These are phyloP conservation scores for Podospora tetraspora DNA, from an alignment of 495 filamentous ascomycete genomes.

Conservation along the genomic window DNA sequence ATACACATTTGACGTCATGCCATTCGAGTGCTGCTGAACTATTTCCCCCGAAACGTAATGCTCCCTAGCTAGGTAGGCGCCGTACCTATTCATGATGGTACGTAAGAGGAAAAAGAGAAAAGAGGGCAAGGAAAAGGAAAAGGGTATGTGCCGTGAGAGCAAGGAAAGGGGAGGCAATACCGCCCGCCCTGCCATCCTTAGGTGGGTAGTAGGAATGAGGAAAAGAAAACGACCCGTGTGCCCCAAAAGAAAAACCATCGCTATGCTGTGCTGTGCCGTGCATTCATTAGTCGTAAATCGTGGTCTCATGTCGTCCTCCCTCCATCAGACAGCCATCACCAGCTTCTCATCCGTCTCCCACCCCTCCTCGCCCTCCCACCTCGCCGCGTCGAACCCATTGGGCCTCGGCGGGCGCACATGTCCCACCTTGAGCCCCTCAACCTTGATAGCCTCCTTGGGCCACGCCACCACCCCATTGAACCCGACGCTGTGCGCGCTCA, in stretches of 20 bases:
- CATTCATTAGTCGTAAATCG: background rate
- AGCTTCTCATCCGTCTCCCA: slow-evolving; percentile 40
- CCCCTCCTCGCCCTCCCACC: slow-evolving; percentile 47
- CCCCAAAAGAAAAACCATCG: background rate
- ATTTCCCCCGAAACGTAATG: background rate
- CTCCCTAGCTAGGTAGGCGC: background rate
- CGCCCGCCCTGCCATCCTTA: background rate
- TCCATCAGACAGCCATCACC: background rate
- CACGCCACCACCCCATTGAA: slow-evolving; percentile 46
- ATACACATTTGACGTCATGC: background rate
- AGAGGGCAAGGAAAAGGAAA: background rate
- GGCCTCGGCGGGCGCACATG: slow-evolving; percentile 51
- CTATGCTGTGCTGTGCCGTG: background rate
- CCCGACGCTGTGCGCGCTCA: slow-evolving; percentile 42
- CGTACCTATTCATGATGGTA: background rate
- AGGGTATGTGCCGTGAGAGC: background rate
- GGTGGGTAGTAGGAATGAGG: background rate
- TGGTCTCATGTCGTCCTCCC: background rate
- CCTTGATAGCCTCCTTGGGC: slow-evolving; percentile 48
- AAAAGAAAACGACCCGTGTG: background rate
- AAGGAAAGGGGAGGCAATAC: background rate
- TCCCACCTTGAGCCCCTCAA: slow-evolving; percentile 49
- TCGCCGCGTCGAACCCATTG: slow-evolving; percentile 52
- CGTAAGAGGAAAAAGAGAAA: background rate
- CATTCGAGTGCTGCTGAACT: background rate